Evolutionary conservation across 345 rosid genomes (phyloP).

Genomic region (Aquilaria sinensis): DNA sequence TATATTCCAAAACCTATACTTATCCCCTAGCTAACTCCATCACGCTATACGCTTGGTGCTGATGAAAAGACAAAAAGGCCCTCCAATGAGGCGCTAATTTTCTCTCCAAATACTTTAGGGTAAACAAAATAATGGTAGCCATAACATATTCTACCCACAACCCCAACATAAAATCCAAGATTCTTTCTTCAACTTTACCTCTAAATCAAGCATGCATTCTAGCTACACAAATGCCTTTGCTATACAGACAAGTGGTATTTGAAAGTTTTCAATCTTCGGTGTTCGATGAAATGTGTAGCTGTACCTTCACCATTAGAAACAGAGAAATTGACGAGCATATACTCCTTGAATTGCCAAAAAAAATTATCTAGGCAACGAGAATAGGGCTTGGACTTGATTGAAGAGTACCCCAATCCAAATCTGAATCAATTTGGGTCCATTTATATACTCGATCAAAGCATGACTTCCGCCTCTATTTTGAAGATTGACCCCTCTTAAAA

Average conservation of each 20-base stretch:
- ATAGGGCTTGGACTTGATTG: constrained; percentile 36
- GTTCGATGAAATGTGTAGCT: constrained; percentile 44
- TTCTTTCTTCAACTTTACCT: too few species aligned
- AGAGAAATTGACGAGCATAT: constrained; percentile 77
- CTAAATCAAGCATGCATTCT: too few species aligned
- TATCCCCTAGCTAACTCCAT: too few species aligned
- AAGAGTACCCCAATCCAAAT: constrained; percentile 57
- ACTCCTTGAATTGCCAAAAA: constrained; percentile 49
- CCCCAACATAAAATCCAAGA: too few species aligned
- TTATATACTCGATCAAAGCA: constrained; percentile 71
- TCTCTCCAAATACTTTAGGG: too few species aligned
- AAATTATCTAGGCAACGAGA: constrained; percentile 58
- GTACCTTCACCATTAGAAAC: constrained; percentile 76
- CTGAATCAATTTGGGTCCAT: constrained; percentile 41
- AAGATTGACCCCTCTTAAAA: constrained; percentile 49
- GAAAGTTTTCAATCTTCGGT: constrained; percentile 60
- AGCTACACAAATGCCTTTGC: too few species aligned
- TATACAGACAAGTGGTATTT: constrained; percentile 10
- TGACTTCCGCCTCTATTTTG: constrained; percentile 44
- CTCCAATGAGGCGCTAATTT: too few species aligned
- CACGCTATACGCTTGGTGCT: too few species aligned
- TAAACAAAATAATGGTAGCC: too few species aligned
- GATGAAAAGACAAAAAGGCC: too few species aligned
- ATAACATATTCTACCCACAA: too few species aligned
- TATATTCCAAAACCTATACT: too few species aligned